A percentile compares a stretch with the other conserved stretches of the same genome.
These are phyloP conservation scores for Coffea canephora DNA, from an alignment of 257 asterid genomes.

Conservation along the genomic window DNA sequence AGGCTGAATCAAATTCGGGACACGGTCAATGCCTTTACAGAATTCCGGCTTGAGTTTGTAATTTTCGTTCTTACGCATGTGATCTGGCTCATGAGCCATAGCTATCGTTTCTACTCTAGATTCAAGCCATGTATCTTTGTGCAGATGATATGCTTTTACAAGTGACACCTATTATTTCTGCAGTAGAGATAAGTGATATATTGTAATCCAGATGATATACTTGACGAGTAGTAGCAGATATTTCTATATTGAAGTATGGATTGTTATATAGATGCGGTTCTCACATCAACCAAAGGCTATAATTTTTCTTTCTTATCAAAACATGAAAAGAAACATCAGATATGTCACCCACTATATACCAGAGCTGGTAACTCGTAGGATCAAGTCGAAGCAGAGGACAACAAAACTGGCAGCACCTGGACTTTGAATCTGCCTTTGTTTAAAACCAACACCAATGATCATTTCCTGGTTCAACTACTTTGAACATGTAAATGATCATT, in stretches of 20 bases:
- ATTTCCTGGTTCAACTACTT: neutral
- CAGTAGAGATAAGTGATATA: neutral
- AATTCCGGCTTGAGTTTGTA: neutral
- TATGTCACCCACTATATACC: neutral
- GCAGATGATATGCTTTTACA: neutral
- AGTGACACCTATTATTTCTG: conserved; percentile 5
- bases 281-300: neutral
- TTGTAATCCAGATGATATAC: neutral
- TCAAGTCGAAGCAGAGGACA: neutral
- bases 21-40: neutral
- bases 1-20: neutral
- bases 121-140: neutral
- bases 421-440: neutral
- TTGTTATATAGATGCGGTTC: conserved; percentile 6
- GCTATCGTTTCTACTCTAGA: neutral
- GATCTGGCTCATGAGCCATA: conserved; percentile 13
- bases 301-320: neutral
- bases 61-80: neutral
- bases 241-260: neutral
- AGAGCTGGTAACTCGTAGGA: neutral
- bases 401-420: neutral
- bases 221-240: conserved; percentile 10
- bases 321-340: too few relatives aligned
- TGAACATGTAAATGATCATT: neutral
- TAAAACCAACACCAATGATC: neutral